These are phyloP conservation scores for Cercophora samala DNA, from an alignment of 495 filamentous ascomycete genomes.

Conservation along the genomic window DNA sequence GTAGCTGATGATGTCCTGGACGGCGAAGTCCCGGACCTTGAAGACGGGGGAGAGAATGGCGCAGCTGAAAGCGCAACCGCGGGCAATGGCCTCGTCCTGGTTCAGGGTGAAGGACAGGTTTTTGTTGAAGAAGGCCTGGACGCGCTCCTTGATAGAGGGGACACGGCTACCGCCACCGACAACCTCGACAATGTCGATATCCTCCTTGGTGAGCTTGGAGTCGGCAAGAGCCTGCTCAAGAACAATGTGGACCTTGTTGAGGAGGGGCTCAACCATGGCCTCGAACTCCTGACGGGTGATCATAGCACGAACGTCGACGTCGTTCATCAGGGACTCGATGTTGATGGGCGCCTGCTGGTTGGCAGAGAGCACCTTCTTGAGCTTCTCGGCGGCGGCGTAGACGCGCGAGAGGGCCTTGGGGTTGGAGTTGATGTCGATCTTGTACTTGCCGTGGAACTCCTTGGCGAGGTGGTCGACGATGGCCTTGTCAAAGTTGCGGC, in stretches of 20 bases:
- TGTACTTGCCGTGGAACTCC: slow-evolving; percentile 92
- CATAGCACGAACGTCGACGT: slow-evolving; percentile 83
- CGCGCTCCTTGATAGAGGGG: slow-evolving; percentile 83
- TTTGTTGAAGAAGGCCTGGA: slow-evolving; percentile 90
- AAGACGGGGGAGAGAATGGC: slow-evolving; percentile 97
- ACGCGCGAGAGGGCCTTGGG: slow-evolving; percentile 85
- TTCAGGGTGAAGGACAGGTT: slow-evolving; percentile 92
- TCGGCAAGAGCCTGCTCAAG: slow-evolving; percentile 89
- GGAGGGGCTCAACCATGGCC: slow-evolving; percentile 78
- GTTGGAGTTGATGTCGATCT: slow-evolving; percentile 84
- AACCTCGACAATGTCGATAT: slow-evolving; percentile 92
- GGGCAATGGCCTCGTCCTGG: slow-evolving; percentile 95
- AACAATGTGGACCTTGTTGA: slow-evolving; percentile 68
- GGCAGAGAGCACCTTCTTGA: slow-evolving; percentile 98
- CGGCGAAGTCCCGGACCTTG: slow-evolving; percentile 95
- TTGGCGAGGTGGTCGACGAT: slow-evolving; percentile 89
- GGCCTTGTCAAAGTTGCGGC: slow-evolving; percentile 93
- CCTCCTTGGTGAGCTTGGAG: slow-evolving; percentile 81
- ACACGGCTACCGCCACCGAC: slow-evolving; percentile 95
- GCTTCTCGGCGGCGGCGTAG: slow-evolving; percentile 84
- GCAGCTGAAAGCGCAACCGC: slow-evolving; percentile 96
- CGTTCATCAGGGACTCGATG: slow-evolving; percentile 99
- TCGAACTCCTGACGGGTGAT: slow-evolving; percentile 95
- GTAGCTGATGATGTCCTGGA: slow-evolving; percentile 96
- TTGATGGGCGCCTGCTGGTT: slow-evolving; percentile 92